Base-by-base conservation (phyloP, 495 filamentous ascomycete genomes). In the Hypoxylon perforatum region DNA sequence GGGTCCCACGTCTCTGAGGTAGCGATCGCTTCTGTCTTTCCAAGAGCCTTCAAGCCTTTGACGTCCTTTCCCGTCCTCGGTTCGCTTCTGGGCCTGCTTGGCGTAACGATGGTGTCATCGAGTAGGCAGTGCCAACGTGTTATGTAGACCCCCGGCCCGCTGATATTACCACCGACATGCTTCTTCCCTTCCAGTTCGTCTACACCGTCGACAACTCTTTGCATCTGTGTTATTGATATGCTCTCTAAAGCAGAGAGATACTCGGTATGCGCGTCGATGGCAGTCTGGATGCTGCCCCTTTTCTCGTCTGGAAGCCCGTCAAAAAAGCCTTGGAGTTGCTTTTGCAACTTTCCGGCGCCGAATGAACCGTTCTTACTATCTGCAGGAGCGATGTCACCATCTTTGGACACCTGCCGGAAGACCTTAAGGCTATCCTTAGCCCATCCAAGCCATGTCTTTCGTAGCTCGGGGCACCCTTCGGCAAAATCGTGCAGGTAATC, bases 141-240 rank as follows among this genome's bases (percentile, higher is more conserved):
- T 39, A 90, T 80, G 66, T 85, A 91, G 48, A 86, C 84, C 0
- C 88, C 89, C 9, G 89, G 88, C 0, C 87, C 87, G 9, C 77
- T 74, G 45, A 74, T 77, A 59, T 61, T 52, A 12, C 57, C 60
- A 21, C 46, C 60, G 12, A 21, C n/a, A n/a, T 14, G 17, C 7
- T 50, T 19, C 11, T 47, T 67, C 25, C 33, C 71, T 15, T 62
- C 54, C 6, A 36, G 44, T 15, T 19, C 9, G 14, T 65, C 54
- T 11, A 78, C 33, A n/a, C 75, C 69, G 47, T 78, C 70, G 14
- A 82, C 67, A 11, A 83, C 73, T 15, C 41, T 58, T 46, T 84
- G 81, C 72, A 88, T 80, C 15, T 81, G 81, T 0, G 63, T 35
- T 17, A 70, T 71, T 1, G 88, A 90, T 17, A 81, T 73, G 0